These are phyloP conservation scores for Metschnikowia henanensis DNA, from an alignment of 805 yeast genomes.

Conservation along the genomic window DNA sequence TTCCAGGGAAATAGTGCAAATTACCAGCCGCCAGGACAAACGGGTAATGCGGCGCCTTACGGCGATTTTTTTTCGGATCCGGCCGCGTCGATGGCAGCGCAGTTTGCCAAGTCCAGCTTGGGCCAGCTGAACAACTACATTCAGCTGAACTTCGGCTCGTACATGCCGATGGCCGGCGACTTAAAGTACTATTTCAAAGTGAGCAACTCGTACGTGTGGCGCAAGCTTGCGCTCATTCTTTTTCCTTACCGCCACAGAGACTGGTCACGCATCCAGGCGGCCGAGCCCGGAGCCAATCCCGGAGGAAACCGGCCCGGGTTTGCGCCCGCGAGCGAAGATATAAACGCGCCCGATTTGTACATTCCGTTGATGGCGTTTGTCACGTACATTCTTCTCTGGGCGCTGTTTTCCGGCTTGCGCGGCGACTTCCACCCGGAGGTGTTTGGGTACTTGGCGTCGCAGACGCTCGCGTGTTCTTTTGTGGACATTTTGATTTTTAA, in stretches of 20 bases:
- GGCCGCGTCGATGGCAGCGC: conserved; percentile 80
- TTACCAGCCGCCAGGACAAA: conserved; percentile 8
- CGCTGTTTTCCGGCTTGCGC: conserved; percentile 78
- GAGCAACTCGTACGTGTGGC: conserved; percentile 80
- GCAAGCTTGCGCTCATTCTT: conserved; percentile 68
- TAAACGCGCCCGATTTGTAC: conserved; percentile 95
- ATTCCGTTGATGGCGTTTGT: conserved; percentile 93
- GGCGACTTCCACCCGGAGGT: conserved; percentile 94
- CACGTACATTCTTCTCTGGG: conserved; percentile 83
- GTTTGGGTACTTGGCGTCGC: conserved; percentile 83
- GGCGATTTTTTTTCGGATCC: conserved; percentile 69
- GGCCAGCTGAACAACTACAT: conserved; percentile 77
- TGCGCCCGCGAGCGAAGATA: conserved; percentile 81
- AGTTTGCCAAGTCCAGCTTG: conserved; percentile 83
- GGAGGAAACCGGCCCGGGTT: conserved; percentile 32
- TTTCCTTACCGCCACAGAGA: conserved; percentile 85
- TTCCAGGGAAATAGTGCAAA: conserved; percentile 16
- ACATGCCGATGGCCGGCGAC: conserved; percentile 50
- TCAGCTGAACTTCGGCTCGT: conserved; percentile 63
- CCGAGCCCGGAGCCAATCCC: conserved; percentile 17
- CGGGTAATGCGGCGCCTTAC: conserved; percentile 20
- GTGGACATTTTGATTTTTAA: conserved; percentile 76
- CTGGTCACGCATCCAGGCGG: conserved; percentile 63
- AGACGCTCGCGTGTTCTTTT: conserved; percentile 78
- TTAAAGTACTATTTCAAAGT: conserved; percentile 90